Percentiles rank a stretch among this genome's conserved stretches.
phyloP scores from a whole-genome alignment of 106 monocot genomes.

The Dioscorea alata region DNA sequence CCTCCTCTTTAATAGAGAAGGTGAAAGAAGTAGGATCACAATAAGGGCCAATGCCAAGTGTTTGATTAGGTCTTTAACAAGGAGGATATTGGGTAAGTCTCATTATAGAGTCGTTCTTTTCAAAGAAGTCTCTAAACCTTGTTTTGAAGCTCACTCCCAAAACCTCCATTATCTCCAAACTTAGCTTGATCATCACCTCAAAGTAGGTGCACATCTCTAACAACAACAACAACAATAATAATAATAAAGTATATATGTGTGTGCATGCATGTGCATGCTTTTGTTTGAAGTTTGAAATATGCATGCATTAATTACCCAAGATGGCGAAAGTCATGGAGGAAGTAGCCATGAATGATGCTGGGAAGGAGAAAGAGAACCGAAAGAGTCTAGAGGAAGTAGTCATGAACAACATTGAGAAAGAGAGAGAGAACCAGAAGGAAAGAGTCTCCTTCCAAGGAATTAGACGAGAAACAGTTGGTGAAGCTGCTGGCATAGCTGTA shows the following conservation, averaged over 20 bases:
- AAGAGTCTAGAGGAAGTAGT: slow-evolving; percentile 47
- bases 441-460: slow-evolving; percentile 96
- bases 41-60: slow-evolving; percentile 85
- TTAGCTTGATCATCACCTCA: slow-evolving; percentile 57
- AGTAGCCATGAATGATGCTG: too few species aligned
- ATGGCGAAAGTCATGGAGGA: slow-evolving; percentile 16
- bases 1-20: slow-evolving; percentile 86
- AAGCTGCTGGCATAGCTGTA: slow-evolving; percentile 91
- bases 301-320: slow-evolving; percentile 64
- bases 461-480: slow-evolving; percentile 69
- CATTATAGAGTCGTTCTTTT: slow-evolving; percentile 76
- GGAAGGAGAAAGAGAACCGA: too few species aligned
- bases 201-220: slow-evolving; percentile 80
- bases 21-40: slow-evolving; percentile 90
- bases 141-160: slow-evolving; percentile 44
- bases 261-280: too few species aligned
- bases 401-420: slow-evolving; percentile 10
- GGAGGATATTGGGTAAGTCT: slow-evolving; percentile 84
- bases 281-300: too few species aligned
- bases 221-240: not conserved
- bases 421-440: slow-evolving; percentile 52
- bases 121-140: slow-evolving; percentile 45
- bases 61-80: slow-evolving; percentile 64
- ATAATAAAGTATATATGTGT: too few species aligned
- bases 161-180: slow-evolving; percentile 77